These are phyloP conservation scores for Quercus mongolica DNA, from an alignment of 306 rosid species.

Conservation along the genomic window DNA sequence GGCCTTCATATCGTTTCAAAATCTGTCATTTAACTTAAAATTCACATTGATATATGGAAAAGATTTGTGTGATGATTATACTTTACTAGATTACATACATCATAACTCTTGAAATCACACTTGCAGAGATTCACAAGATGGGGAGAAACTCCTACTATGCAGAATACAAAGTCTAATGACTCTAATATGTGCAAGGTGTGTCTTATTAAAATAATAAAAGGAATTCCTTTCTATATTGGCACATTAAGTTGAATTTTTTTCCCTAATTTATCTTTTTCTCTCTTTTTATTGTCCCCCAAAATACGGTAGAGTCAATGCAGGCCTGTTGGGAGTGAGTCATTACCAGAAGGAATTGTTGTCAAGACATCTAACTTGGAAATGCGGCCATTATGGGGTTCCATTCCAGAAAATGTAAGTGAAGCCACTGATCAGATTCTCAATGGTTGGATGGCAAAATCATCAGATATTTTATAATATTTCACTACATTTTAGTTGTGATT, in stretches of 20 bases:
- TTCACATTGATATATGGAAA: not conserved
- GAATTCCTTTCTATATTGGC: not conserved
- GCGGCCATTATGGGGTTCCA: constrained; percentile 46
- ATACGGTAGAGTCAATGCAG: constrained; percentile 33
- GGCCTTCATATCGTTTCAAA: not conserved
- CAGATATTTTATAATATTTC: not conserved
- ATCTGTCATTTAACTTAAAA: not conserved
- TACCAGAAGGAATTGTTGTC: constrained; percentile 43
- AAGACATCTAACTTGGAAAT: constrained; percentile 40
- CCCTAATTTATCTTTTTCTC: not conserved
- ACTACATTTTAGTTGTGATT: not conserved
- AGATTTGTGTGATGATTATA: not conserved
- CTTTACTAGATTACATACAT: not conserved
- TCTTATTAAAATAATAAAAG: not conserved
- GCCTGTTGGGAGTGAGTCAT: constrained; percentile 29
- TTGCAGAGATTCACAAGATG: constrained; percentile 76
- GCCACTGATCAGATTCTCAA: not conserved
- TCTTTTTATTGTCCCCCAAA: not conserved
- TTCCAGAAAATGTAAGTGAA: constrained; percentile 23
- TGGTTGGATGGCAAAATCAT: not conserved
- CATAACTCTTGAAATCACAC: not conserved
- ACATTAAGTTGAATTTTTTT: not conserved
- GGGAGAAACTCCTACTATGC: constrained; percentile 39
- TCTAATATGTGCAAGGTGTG: constrained; percentile 64
- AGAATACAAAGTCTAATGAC: constrained; percentile 21